These are phyloP conservation scores for Sutorius australiensis DNA, from an alignment of 768 basidiomycete genomes.

Conservation along the genomic window DNA sequence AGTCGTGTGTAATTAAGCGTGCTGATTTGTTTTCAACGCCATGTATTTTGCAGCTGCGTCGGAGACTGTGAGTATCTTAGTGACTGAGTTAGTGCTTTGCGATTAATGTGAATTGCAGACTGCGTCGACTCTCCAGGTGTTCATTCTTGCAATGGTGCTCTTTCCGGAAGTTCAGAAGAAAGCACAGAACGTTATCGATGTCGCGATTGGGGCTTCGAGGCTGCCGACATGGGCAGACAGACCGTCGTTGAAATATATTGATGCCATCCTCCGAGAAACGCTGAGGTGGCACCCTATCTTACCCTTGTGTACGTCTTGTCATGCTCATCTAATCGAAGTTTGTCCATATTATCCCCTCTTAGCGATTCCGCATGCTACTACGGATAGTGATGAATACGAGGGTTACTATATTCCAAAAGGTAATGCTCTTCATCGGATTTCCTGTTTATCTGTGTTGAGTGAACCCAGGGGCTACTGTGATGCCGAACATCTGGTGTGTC, in stretches of 20 bases:
- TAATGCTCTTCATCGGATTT: not conserved
- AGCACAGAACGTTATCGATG: constrained; percentile 32
- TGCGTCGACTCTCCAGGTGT: constrained; percentile 24
- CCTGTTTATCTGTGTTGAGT: not conserved
- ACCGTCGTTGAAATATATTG: constrained; percentile 24
- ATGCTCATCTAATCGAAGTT: not conserved
- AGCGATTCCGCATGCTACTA: constrained; percentile 19
- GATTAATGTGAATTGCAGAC: constrained; percentile 15
- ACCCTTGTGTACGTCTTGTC: constrained; percentile 18
- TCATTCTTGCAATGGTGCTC: constrained; percentile 35
- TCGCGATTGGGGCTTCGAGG: constrained; percentile 18
- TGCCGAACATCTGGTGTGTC: constrained; percentile 29
- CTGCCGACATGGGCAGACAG: constrained; percentile 29
- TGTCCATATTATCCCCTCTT: not conserved
- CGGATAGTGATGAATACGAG: constrained; percentile 21
- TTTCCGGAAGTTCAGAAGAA: constrained; percentile 27
- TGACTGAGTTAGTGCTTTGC: not conserved
- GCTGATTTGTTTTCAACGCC: not conserved
- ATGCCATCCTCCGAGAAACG: constrained; percentile 28
- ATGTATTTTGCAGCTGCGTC: constrained; percentile 10
- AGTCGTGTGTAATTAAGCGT: not conserved
- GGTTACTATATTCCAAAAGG: constrained; percentile 30
- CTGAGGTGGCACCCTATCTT: constrained; percentile 23
- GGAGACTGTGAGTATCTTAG: constrained; percentile 12
- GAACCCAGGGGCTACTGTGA: constrained; percentile 18